Conservation (phyloP, 805 yeast species). For the Suhomyces canberraensis region DNA sequence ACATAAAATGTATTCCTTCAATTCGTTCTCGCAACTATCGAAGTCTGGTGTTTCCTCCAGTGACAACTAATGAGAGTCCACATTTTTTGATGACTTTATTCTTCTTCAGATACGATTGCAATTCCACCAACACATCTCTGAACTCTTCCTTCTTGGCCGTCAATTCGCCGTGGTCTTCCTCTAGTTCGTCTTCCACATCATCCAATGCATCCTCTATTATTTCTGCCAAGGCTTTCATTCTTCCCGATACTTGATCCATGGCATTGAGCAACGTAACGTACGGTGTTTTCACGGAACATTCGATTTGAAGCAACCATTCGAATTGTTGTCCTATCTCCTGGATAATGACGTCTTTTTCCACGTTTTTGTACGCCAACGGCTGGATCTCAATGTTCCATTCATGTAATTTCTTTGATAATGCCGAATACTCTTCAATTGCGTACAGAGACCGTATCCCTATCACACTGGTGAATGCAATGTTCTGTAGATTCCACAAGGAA, state of each 20-base stretch:
- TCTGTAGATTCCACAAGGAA: slow-evolving; percentile 15
- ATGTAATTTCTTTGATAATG: neutral
- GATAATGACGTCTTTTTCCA: neutral
- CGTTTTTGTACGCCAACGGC: neutral
- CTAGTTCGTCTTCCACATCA: neutral
- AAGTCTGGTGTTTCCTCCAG: too few species aligned
- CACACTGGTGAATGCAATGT: slow-evolving; percentile 5
- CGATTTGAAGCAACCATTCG: slow-evolving; percentile 13
- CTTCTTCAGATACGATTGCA: too few species aligned
- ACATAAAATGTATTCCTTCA: too few species aligned
- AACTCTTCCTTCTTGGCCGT: neutral
- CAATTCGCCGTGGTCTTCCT: neutral
- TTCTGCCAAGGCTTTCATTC: neutral
- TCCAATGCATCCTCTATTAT: neutral
- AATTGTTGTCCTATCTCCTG: slow-evolving; percentile 2
- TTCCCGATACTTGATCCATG: too few species aligned
- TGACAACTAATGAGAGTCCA: too few species aligned
- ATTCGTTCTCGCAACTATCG: too few species aligned
- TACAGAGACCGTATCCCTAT: neutral
- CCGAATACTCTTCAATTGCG: slow-evolving; percentile 7
- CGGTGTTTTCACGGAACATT: slow-evolving; percentile 11
- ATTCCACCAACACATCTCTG: neutral
- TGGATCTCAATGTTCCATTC: neutral
- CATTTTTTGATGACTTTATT: too few species aligned
- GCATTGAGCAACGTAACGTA: too few species aligned